Base-by-base conservation (phyloP, 768 basidiomycete species). In the Lactarius pseudohatsudake region DNA sequence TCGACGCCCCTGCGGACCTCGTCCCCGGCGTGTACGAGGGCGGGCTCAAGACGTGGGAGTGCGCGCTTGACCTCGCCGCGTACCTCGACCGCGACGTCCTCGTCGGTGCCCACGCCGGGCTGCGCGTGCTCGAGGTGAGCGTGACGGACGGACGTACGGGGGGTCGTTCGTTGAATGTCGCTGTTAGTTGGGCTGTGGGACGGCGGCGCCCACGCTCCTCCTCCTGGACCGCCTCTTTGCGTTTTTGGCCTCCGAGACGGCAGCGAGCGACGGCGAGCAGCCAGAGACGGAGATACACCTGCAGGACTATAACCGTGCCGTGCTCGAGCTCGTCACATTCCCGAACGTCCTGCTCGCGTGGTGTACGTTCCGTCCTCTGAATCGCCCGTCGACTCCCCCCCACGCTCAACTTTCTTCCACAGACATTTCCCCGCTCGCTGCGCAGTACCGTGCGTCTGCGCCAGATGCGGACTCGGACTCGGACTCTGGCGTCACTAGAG, bases 41-140 rank as follows among this genome's bases (percentile, higher is more conserved):
- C 26, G 96, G 96, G 6, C 75, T 98, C 60, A 98, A 98, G 77
- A 98, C 95, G 2, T 99, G 96, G 96, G 96, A 99, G 75, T 96
- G 94, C 70, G 91, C 92, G 57, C 77, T 95, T 16, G 96, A 98
- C 75, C 80, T 98, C 2, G 91, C 91, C 0, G 81, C 85, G 40
- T 89, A 88, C 70, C 78, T 92, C 15, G 78, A 81, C 62, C 71
- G 76, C 55, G 61, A 66, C 13, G 57, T 54, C 13, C 40, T 62
- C 18, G 26, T 61, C 10, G 67, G 80, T 55, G 72, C 34, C 70
- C 34, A 62, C 5, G 57, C 71, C 38, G 90, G 88, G 0, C 84
- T 82, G 71, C 81, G 81, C 18, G 76, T 92, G 11, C 72, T 96
- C 13, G 96, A 96, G 85, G 95, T 91, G 67, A 40, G 82, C 16